These are phyloP conservation scores for Fraxinus sp. DNA, from an alignment of 305 asterid species.

Conservation along the genomic window DNA sequence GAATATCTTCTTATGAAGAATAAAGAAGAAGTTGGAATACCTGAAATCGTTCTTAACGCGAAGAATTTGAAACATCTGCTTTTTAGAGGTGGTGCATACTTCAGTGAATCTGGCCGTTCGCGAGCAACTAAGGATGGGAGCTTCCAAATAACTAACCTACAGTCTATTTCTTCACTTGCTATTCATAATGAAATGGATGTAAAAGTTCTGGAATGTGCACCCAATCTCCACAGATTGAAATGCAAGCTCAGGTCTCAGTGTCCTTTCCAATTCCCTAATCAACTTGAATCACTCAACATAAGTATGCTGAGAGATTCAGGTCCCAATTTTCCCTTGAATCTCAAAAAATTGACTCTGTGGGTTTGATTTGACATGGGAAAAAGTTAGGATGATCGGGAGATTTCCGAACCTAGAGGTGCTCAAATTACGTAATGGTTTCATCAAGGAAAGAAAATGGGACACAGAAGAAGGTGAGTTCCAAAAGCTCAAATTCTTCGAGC, in stretches of 20 bases:
- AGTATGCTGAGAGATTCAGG: background rate
- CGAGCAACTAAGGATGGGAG: background rate
- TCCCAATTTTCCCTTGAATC: background rate
- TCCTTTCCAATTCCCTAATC: background rate
- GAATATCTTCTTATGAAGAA: background rate
- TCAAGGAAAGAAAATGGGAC: background rate
- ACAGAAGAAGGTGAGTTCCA: background rate
- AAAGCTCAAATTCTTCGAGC: background rate
- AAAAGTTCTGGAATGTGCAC: background rate
- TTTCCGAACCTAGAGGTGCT: background rate
- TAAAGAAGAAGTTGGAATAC: background rate
- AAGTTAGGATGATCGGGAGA: conserved; percentile 16
- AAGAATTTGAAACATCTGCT: background rate
- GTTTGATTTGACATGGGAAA: conserved; percentile 18
- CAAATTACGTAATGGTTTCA: background rate
- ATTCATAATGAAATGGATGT: background rate
- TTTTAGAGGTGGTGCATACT: background rate
- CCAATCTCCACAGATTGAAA: background rate
- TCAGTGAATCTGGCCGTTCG: background rate
- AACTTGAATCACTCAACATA: background rate
- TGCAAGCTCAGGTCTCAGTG: background rate
- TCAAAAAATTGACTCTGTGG: background rate
- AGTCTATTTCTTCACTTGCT: background rate
- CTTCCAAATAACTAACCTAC: background rate
- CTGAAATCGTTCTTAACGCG: background rate